Conservation (phyloP, 805 yeast species). For the Lipomyces mesembrius region DNA sequence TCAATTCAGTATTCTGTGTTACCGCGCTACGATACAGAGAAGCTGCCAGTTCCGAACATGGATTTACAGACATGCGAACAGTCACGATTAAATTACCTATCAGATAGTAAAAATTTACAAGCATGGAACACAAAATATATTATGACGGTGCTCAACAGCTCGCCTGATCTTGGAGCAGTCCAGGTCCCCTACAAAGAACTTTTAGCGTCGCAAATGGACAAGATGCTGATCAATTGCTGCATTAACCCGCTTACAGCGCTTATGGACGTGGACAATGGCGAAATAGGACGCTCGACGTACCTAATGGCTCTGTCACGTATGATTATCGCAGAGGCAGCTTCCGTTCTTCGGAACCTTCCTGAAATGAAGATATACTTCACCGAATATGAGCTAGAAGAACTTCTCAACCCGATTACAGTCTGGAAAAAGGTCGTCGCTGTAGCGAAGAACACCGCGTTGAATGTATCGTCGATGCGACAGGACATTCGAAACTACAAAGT, state of each 20-base stretch:
- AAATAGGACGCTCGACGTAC: slow-evolving; percentile 51
- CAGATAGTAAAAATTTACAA: neutral
- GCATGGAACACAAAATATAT: slow-evolving; percentile 1
- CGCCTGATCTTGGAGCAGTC: slow-evolving; percentile 31
- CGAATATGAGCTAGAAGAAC: slow-evolving; percentile 8
- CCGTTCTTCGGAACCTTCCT: slow-evolving; percentile 15
- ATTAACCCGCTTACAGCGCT: slow-evolving; percentile 84
- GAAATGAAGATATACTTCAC: slow-evolving; percentile 19
- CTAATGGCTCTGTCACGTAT: slow-evolving; percentile 4
- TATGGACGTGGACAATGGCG: slow-evolving; percentile 78
- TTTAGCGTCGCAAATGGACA: slow-evolving; percentile 68
- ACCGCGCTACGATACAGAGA: slow-evolving; percentile 48
- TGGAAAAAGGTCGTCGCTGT: slow-evolving; percentile 49
- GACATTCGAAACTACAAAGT: slow-evolving; percentile 51
- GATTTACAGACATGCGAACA: neutral
- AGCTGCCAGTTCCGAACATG: neutral
- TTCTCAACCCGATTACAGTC: slow-evolving; percentile 45
- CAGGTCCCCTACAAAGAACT: slow-evolving; percentile 51
- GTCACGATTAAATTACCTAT: neutral
- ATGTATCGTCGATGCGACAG: slow-evolving; percentile 72
- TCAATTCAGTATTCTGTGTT: slow-evolving; percentile 61
- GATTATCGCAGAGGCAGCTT: slow-evolving; percentile 48
- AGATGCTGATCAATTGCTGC: slow-evolving; percentile 78
- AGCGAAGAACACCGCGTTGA: slow-evolving; percentile 56
- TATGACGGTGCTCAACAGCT: slow-evolving; percentile 6